Conservation (phyloP, 495 filamentous ascomycete genomes). For the Evansstolkia leycettana region DNA sequence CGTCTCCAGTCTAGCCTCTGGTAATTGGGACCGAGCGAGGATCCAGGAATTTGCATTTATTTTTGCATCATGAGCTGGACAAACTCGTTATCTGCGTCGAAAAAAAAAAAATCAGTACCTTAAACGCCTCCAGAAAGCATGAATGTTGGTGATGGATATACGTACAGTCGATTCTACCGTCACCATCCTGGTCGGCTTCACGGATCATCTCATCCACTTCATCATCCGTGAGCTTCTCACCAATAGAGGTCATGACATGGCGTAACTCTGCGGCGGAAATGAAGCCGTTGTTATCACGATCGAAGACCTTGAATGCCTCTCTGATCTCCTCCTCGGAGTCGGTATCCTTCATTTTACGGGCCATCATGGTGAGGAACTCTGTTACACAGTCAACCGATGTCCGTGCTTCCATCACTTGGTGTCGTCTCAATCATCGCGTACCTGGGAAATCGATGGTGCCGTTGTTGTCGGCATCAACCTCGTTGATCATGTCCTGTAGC, state of each 20-base stretch:
- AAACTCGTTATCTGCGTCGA: constrained; percentile 84
- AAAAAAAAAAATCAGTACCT: no score
- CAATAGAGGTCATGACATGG: constrained; percentile 99
- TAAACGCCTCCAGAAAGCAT: no score
- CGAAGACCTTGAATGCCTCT: constrained; percentile 92
- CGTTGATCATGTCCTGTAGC: constrained; percentile 99
- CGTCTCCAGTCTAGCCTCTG: no score
- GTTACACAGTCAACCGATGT: constrained; percentile 5
- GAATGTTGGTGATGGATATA: constrained; percentile 2
- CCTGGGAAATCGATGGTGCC: constrained; percentile 99
- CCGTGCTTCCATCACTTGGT: neutral
- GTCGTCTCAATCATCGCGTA: constrained; percentile 29
- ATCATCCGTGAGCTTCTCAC: constrained; percentile 98
- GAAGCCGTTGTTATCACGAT: constrained; percentile 98
- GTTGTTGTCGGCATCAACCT: constrained; percentile 99
- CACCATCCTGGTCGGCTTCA: constrained; percentile 97
- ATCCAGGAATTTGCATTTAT: constrained; percentile 34
- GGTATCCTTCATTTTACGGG: constrained; percentile 99
- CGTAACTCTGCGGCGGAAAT: constrained; percentile 96
- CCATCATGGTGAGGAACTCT: constrained; percentile 99
- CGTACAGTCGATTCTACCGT: constrained; percentile 92
- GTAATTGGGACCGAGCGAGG: no score
- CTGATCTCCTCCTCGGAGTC: constrained; percentile 99
- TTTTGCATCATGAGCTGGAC: constrained; percentile 99
- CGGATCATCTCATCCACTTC: constrained; percentile 99